Evolutionary conservation across 306 rosid species (phyloP).

Genomic region (Hippophae rhamnoides): DNA sequence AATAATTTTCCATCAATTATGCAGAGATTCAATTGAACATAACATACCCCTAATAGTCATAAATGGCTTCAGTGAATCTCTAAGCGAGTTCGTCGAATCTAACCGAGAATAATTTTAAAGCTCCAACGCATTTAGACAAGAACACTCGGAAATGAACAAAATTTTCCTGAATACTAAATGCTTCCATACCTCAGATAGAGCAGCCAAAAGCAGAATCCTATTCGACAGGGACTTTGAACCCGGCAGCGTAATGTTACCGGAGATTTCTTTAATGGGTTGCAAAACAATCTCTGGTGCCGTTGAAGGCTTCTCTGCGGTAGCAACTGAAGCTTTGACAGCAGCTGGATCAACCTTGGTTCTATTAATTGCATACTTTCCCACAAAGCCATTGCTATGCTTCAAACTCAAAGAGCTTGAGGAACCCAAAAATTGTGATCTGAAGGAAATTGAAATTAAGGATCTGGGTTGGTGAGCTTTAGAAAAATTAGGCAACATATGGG

Average conservation of each 20-base stretch:
- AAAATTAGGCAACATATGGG: constrained; percentile 32
- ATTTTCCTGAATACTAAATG: neutral
- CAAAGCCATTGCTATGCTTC: constrained; percentile 27
- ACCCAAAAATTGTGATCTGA: constrained; percentile 40
- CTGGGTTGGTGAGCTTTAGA: constrained; percentile 48
- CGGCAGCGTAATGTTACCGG: constrained; percentile 77
- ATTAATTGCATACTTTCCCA: constrained; percentile 23
- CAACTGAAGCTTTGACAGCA: constrained; percentile 54
- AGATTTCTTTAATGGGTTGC: constrained; percentile 82
- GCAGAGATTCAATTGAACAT: no score
- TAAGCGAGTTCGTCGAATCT: no score
- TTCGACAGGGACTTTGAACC: constrained; percentile 93
- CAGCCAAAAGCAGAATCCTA: constrained; percentile 89
- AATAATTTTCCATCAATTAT: no score
- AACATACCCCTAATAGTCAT: no score
- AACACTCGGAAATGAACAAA: neutral
- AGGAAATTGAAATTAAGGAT: constrained; percentile 35
- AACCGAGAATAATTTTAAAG: no score
- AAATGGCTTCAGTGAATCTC: no score
- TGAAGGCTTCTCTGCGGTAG: constrained; percentile 67
- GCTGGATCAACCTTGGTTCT: constrained; percentile 16
- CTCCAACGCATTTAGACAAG: neutral
- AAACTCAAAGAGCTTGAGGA: constrained; percentile 36
- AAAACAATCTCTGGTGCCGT: constrained; percentile 74
- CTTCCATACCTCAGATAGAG: constrained; percentile 81